Conservation (phyloP, 495 filamentous ascomycete genomes). For the Parachaetomium inaequale region DNA sequence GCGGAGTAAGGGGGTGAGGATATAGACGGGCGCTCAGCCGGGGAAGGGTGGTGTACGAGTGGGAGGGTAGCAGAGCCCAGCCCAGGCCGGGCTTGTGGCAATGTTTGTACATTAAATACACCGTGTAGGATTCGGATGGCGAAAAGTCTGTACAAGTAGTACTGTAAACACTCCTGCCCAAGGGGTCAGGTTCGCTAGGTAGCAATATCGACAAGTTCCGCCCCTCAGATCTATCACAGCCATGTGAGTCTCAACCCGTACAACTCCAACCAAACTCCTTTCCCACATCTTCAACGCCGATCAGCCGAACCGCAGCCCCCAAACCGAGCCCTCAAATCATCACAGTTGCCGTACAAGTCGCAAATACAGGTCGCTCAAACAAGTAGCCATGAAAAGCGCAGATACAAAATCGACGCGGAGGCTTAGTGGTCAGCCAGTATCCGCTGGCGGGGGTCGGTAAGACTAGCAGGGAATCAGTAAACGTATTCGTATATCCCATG, state of each 20-base stretch:
- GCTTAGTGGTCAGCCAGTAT: conserved; percentile 39
- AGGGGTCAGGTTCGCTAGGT: not conserved
- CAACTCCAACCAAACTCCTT: conserved; percentile 10
- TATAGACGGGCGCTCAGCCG: conserved; percentile 33
- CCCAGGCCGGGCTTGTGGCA: not conserved
- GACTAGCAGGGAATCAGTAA: conserved; percentile 36
- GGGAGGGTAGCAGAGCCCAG: not conserved
- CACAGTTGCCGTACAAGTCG: not conserved
- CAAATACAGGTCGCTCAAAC: conserved; percentile 3
- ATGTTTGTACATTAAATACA: conserved; percentile 5
- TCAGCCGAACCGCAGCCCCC: not conserved
- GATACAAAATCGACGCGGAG: not conserved
- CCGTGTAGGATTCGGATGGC: not conserved
- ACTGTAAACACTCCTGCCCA: not conserved
- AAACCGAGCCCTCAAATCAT: not conserved
- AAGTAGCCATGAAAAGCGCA: not conserved
- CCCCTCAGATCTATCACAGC: not conserved
- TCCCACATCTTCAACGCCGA: not conserved
- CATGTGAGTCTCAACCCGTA: not conserved
- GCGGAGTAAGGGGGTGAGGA: conserved; percentile 59
- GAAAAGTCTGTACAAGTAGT: conserved; percentile 3
- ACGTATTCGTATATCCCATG: not conserved
- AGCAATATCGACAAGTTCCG: not conserved
- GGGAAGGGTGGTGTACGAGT: too few relatives aligned
- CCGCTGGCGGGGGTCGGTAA: conserved; percentile 58